Evolutionary conservation across 1,139 yeast species (phyloP).

Genomic region (Suzukiozyma palmioleophila): DNA sequence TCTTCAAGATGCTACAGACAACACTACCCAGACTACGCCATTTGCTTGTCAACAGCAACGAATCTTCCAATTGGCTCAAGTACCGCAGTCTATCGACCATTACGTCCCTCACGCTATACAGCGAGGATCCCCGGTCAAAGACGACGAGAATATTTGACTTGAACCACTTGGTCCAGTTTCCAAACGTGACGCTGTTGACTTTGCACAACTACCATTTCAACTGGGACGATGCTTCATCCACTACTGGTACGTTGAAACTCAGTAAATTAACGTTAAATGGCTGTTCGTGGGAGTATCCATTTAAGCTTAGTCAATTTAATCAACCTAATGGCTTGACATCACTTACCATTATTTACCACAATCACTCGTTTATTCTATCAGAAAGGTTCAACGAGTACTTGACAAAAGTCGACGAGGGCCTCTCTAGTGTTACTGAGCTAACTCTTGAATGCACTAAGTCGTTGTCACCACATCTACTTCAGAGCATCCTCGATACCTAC

Average conservation of each 20-base stretch:
- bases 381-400: conserved; percentile 35
- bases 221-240: conserved; percentile 18
- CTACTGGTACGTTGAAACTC: conserved; percentile 3
- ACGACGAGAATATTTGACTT: conserved; percentile 28
- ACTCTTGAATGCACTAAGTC: not conserved
- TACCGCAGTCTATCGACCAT: conserved; percentile 22
- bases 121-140: conserved; percentile 13
- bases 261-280: conserved; percentile 20
- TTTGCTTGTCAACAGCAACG: conserved; percentile 28
- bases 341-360: conserved; percentile 11
- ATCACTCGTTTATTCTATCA: conserved; percentile 31
- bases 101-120: conserved; percentile 22
- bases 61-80: conserved; percentile 41
- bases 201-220: conserved; percentile 30
- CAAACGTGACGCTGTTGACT: conserved; percentile 16
- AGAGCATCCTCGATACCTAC: not conserved
- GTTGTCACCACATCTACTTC: not conserved
- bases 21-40: conserved; percentile 19
- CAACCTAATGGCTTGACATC: conserved; percentile 21
- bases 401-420: conserved; percentile 5
- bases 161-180: conserved; percentile 26
- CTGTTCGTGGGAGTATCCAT: conserved; percentile 47
- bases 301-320: conserved; percentile 31
- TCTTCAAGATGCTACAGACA: conserved; percentile 19
- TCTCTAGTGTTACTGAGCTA: not conserved